Conservation (phyloP, 2,329 filamentous ascomycete species). For the Mycosphaerella sp. region DNA sequence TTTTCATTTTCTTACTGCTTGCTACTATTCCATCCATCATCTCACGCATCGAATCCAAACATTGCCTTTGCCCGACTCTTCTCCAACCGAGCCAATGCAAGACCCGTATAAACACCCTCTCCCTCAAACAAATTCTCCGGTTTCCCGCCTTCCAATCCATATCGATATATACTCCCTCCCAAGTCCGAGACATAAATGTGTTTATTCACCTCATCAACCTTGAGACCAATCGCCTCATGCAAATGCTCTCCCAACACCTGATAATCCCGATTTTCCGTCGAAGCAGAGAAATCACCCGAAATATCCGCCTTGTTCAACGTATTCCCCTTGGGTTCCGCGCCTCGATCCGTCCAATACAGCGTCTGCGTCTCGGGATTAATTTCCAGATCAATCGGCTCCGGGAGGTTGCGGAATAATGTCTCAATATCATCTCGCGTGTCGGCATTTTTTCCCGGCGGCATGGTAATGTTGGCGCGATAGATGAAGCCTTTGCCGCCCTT, state of each 20-base stretch:
- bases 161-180: not conserved
- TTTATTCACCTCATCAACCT: not conserved
- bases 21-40: not conserved
- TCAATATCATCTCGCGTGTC: conserved; percentile 39
- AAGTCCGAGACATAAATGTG: not conserved
- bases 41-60: not conserved
- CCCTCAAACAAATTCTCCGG: not conserved
- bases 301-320: conserved; percentile 41
- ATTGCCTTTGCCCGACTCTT: not conserved
- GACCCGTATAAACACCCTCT: not conserved
- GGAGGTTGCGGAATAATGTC: conserved; percentile 40
- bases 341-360: conserved; percentile 57
- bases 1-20: no score
- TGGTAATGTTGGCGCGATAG: conserved; percentile 43
- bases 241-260: not conserved
- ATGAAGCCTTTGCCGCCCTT: conserved; percentile 50
- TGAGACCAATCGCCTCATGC: not conserved
- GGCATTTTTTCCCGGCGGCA: conserved; percentile 28
- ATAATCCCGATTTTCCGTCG: not conserved
- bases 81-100: not conserved
- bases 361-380: conserved; percentile 41
- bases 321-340: conserved; percentile 51
- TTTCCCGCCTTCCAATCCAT: not conserved
- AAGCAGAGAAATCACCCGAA: no score
- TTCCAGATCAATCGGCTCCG: conserved; percentile 54